Evolutionary conservation across 768 basidiomycete species (phyloP).

Genomic region (Rhizopogon rudus): DNA sequence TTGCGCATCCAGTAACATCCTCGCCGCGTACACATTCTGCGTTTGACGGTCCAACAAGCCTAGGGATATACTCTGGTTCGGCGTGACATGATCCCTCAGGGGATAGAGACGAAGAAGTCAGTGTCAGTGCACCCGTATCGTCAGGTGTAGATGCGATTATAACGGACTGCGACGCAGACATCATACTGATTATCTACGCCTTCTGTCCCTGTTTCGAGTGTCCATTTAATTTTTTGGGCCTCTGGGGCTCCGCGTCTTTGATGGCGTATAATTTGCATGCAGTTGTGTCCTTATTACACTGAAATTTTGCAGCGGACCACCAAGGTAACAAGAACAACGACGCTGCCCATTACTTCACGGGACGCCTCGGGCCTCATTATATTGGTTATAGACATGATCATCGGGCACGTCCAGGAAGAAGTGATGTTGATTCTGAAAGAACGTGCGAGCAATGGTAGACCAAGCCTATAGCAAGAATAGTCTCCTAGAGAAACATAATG

Average conservation of each 20-base stretch:
- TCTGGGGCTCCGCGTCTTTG: constrained; percentile 9
- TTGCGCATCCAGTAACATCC: neutral
- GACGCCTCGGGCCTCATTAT: constrained; percentile 8
- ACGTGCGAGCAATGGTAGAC: neutral
- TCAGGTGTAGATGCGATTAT: neutral
- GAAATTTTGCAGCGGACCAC: neutral
- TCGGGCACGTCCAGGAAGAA: neutral
- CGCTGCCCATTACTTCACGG: neutral
- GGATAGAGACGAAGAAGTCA: too few relatives aligned
- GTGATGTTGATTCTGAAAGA: neutral
- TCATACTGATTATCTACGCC: neutral
- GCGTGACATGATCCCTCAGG: neutral
- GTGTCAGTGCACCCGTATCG: neutral
- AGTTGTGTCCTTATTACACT: constrained; percentile 4
- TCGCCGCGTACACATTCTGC: neutral
- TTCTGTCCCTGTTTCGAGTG: constrained; percentile 7
- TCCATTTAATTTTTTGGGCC: constrained; percentile 3
- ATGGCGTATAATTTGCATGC: constrained; percentile 12
- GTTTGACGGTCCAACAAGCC: too few relatives aligned
- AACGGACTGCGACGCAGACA: too few relatives aligned
- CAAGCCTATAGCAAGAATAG: neutral
- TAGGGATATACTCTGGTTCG: neutral
- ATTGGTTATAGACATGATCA: neutral
- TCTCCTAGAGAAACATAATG: neutral
- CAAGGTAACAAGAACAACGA: neutral